Conservation (phyloP, 805 yeast species). For the Candida silvicultrix region DNA sequence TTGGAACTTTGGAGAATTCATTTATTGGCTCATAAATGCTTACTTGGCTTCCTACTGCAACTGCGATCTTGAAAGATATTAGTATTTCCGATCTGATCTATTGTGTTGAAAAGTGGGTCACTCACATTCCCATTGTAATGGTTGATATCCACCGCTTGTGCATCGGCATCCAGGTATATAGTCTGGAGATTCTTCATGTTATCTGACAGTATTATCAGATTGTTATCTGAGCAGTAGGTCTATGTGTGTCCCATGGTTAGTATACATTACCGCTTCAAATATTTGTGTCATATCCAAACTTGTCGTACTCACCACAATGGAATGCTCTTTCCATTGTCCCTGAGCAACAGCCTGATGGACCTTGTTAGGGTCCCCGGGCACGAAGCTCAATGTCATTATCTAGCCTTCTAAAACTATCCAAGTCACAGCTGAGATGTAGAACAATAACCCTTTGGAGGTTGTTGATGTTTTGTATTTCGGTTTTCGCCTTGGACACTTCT, state of each 20-base stretch:
- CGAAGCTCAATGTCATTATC: constrained; percentile 58
- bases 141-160: constrained; percentile 61
- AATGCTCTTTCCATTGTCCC: constrained; percentile 58
- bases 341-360: constrained; percentile 49
- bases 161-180: constrained; percentile 61
- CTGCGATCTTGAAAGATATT: constrained; percentile 35
- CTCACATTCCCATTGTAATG: constrained; percentile 41
- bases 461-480: not conserved
- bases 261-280: not conserved
- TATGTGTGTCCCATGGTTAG: constrained; percentile 4
- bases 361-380: constrained; percentile 81
- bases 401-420: not conserved
- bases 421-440: not conserved
- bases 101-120: not conserved
- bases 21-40: constrained; percentile 51
- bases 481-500: not conserved
- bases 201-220: constrained; percentile 59
- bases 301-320: constrained; percentile 36
- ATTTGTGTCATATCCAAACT: not conserved
- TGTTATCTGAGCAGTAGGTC: constrained; percentile 85
- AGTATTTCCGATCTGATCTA: too few species aligned
- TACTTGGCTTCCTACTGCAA: constrained; percentile 39
- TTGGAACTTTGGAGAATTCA: constrained; percentile 32
- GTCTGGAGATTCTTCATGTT: constrained; percentile 62
- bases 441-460: not conserved